Evolutionary conservation across 139 green algal species (phyloP), one percentile per base, ranked within the genome.

Genomic region (Volvox reticuliferus): DNA sequence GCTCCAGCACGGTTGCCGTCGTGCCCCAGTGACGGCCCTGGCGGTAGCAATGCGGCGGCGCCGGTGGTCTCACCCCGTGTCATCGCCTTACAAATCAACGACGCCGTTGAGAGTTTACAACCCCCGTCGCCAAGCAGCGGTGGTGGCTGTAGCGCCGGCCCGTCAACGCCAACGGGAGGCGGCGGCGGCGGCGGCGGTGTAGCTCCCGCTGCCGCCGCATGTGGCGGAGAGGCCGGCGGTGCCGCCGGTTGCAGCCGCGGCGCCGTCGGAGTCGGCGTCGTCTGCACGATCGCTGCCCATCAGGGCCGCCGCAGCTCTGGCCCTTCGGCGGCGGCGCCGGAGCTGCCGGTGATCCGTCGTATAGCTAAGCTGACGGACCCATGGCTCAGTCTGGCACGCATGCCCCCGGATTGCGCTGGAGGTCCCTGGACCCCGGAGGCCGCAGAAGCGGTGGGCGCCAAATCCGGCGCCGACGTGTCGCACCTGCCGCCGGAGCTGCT

Each of bases 401-500:
- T 90, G 73, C 86, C 86, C 18, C 21, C 86, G 14, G 86, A 90
- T 2, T 33, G 32, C 16, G 44, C 86, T 13, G 86, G 86, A 37
- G 86, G 86, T 21, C 73, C 86, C 30, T 90, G 86, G 86, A 37
- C 30, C 0, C 86, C 73, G 1, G 86, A 75, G 73, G 86, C 55
- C 20, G 71, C 86, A 0, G 73, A 71, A 0, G 71, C 86, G 18
- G 30, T 76, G 19, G 86, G 86, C 50, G 71, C 30, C 9, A 37
- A 19, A 37, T 24, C 19, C 12, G 86, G 86, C 30, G 32, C 71
- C 1, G 86, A 90, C 86, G 77, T 93, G 30, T 78, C 88, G 16
- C 89, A 94, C 76, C 90, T 94, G 85, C 85, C 92, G n/a, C 92
- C 92, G 19, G 92, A 94, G 89, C 81, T 94, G 83, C 92, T 94